phyloP scores from a whole-genome alignment of 2,329 filamentous ascomycete genomes.

The Colletotrichum sublineola region DNA sequence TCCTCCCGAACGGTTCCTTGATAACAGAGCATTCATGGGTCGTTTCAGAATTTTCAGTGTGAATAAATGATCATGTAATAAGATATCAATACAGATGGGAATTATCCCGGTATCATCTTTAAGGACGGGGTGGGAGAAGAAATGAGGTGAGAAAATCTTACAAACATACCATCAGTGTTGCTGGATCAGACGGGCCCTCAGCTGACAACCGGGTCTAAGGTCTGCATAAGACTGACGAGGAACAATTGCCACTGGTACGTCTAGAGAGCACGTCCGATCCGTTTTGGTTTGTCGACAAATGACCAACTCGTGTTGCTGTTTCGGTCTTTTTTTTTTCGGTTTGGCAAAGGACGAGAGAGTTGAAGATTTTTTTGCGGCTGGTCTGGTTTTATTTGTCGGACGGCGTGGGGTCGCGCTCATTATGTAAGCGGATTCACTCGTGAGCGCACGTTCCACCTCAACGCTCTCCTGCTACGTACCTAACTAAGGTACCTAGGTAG shows the following conservation, averaged over 20 bases:
- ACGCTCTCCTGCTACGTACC: not conserved
- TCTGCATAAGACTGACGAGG: not conserved
- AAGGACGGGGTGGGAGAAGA: not conserved
- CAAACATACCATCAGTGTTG: slow-evolving; percentile 13
- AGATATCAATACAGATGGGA: slow-evolving; percentile 35
- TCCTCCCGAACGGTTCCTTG: not conserved
- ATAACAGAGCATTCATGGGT: not conserved
- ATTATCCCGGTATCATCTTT: slow-evolving; percentile 32
- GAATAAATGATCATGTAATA: slow-evolving; percentile 37
- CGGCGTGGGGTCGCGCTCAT: slow-evolving; percentile 10
- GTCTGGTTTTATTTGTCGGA: slow-evolving; percentile 17
- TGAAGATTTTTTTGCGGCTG: slow-evolving; percentile 15
- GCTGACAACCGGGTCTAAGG: not conserved
- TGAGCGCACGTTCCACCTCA: slow-evolving; percentile 6
- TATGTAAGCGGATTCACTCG: not conserved
- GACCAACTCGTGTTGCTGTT: not conserved
- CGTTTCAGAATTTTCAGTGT: slow-evolving; percentile 40
- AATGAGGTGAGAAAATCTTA: not conserved
- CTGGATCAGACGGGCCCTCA: not conserved
- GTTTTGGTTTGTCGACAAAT: not conserved
- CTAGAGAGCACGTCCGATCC: not conserved
- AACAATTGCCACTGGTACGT: not conserved
- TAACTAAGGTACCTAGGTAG: not conserved
- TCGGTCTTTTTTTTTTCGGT: not conserved
- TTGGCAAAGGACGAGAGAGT: not conserved